Evolutionary conservation across 768 basidiomycete genomes (phyloP).

Genomic region (Ramaria sp.): DNA sequence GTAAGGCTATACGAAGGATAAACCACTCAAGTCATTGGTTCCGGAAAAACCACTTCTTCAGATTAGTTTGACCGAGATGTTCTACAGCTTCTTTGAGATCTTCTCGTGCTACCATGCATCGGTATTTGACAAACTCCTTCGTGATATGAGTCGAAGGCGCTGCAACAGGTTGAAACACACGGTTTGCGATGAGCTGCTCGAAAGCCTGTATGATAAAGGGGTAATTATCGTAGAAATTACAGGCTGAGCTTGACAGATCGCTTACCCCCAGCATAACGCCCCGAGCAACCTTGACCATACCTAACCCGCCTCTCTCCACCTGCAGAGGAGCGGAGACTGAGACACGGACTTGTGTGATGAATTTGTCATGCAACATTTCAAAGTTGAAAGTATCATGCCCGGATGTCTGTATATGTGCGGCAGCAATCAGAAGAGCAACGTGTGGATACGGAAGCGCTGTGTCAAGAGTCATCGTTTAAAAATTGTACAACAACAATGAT

Average conservation of each 20-base stretch:
- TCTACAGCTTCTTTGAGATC: constrained; percentile 62
- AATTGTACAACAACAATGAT: constrained; percentile 1
- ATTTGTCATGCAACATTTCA: constrained; percentile 78
- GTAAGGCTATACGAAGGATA: background rate
- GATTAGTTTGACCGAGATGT: constrained; percentile 50
- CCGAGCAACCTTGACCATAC: constrained; percentile 58
- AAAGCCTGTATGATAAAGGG: constrained; percentile 46
- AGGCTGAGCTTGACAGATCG: constrained; percentile 9
- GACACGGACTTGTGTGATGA: constrained; percentile 62
- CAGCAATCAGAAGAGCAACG: constrained; percentile 77
- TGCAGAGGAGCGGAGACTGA: constrained; percentile 68
- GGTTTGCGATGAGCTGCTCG: constrained; percentile 48
- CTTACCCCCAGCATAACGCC: constrained; percentile 57
- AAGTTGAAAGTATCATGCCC: constrained; percentile 82
- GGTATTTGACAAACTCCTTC: constrained; percentile 67
- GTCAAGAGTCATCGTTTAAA: constrained; percentile 3
- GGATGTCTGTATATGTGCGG: constrained; percentile 60
- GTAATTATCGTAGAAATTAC: constrained; percentile 1
- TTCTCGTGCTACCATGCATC: constrained; percentile 49
- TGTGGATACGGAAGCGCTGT: constrained; percentile 68
- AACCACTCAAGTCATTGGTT: constrained; percentile 29
- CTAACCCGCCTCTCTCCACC: constrained; percentile 51
- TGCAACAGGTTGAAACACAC: constrained; percentile 43
- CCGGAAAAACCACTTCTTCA: constrained; percentile 72
- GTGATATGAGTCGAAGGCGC: constrained; percentile 38